Evolutionary conservation across 495 filamentous ascomycete genomes (phyloP).

Genomic region (Talaromyces proteolyticus): DNA sequence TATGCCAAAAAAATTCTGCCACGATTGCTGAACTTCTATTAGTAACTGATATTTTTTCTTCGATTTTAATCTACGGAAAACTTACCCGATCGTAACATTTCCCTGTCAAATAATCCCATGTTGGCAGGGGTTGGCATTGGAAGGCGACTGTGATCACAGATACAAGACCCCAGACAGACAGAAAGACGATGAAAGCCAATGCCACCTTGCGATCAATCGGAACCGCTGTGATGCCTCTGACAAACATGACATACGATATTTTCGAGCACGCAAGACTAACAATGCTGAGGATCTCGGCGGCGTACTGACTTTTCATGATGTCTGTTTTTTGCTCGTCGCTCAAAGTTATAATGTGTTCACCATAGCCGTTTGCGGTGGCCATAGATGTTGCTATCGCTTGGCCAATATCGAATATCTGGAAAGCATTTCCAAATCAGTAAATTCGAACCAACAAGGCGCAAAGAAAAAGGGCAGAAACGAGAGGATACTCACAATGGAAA

Average conservation of each 20-base stretch:
- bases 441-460: no score
- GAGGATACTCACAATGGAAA: constrained; percentile 13
- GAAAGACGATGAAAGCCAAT: constrained; percentile 15
- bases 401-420: constrained; percentile 10
- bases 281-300: constrained; percentile 24
- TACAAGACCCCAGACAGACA: constrained; percentile 24
- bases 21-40: constrained; percentile 17
- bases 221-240: constrained; percentile 16
- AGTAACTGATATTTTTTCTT: constrained; percentile 5
- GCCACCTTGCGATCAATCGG: constrained; percentile 15
- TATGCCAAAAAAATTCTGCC: constrained; percentile 33
- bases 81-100: constrained; percentile 32
- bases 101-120: constrained; percentile 29
- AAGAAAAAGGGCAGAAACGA: no score
- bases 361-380: constrained; percentile 16
- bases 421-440: background rate
- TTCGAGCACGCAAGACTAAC: constrained; percentile 24
- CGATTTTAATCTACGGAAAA: background rate
- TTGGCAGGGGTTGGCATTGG: constrained; percentile 28
- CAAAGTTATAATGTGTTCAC: constrained; percentile 12
- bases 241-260: constrained; percentile 24
- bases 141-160: constrained; percentile 31
- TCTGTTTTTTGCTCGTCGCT: constrained; percentile 2
- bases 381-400: constrained; percentile 16
- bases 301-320: constrained; percentile 25